phyloP scores from a whole-genome alignment of 768 basidiomycete genomes.

The Naematelia encephala region DNA sequence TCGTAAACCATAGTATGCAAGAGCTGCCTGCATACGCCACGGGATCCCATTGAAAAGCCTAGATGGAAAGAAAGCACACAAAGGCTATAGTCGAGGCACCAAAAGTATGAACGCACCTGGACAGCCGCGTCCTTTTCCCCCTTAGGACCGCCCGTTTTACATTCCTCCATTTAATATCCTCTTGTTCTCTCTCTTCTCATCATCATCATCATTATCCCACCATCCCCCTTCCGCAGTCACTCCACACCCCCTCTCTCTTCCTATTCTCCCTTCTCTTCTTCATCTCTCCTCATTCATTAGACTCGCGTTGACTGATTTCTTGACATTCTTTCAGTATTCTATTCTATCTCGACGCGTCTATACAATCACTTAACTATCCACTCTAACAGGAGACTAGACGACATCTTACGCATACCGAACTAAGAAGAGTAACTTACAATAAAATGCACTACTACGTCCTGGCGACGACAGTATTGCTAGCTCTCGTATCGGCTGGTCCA shows the following conservation, averaged over 20 bases:
- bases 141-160: no score
- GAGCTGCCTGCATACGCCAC: no score
- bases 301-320: not conserved
- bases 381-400: not conserved
- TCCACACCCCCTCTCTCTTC: constrained; percentile 1
- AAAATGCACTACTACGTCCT: not conserved
- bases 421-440: not conserved
- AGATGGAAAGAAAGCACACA: not conserved
- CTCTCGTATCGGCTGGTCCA: constrained; percentile 14
- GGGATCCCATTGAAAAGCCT: no score
- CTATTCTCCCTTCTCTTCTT: not conserved
- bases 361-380: no score
- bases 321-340: not conserved
- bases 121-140: not conserved
- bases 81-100: not conserved
- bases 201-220: not conserved
- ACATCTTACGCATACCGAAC: not conserved
- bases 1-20: not conserved
- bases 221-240: not conserved
- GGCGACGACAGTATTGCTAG: not conserved
- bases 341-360: no score
- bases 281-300: not conserved
- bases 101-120: not conserved
- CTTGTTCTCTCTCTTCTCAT: not conserved
- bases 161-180: not conserved